A percentile compares a stretch with the other conserved stretches of the same genome.
Evolutionary conservation across 176 grass and related monocot genomes (phyloP).

Genomic region (Cenchrus purpureus): DNA sequence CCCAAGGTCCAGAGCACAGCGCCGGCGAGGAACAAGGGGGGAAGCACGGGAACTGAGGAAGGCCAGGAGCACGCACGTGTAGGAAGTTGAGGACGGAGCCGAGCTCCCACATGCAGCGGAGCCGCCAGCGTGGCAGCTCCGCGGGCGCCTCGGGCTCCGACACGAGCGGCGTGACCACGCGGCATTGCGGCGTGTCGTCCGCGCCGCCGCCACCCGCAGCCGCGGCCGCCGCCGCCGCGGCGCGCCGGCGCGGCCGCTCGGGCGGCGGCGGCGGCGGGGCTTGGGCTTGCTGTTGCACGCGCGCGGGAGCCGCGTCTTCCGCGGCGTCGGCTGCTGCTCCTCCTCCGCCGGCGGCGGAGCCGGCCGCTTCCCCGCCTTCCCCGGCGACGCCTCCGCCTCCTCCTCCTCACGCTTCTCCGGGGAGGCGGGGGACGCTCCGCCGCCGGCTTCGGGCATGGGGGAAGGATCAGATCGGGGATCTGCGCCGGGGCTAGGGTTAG

Average conservation of each 20-base stretch:
- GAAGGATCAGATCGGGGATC: slow-evolving; percentile 35
- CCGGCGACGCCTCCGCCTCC: not conserved
- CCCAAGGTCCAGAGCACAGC: not conserved
- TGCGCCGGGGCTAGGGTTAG: slow-evolving; percentile 40
- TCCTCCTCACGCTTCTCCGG: slow-evolving; percentile 23
- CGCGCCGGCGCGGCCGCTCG: slow-evolving; percentile 61
- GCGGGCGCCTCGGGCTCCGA: slow-evolving; percentile 68
- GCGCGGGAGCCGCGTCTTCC: slow-evolving; percentile 73
- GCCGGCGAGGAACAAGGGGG: not conserved
- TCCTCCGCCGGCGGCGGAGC: slow-evolving; percentile 9
- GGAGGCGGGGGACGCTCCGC: not conserved
- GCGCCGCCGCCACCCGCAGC: slow-evolving; percentile 27
- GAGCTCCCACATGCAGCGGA: slow-evolving; percentile 98
- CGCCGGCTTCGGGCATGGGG: slow-evolving; percentile 27
- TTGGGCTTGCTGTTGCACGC: slow-evolving; percentile 74
- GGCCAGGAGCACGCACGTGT: slow-evolving; percentile 57
- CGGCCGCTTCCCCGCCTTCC: slow-evolving; percentile 3
- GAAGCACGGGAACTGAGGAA: too few species aligned
- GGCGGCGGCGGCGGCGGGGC: slow-evolving; percentile 46
- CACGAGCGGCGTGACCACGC: slow-evolving; percentile 84
- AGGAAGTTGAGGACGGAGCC: slow-evolving; percentile 97
- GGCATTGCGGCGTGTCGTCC: slow-evolving; percentile 63
- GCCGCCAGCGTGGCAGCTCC: slow-evolving; percentile 68
- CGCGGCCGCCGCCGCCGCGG: slow-evolving; percentile 38
- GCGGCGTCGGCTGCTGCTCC: slow-evolving; percentile 40